phyloP scores from a whole-genome alignment of 2,329 filamentous ascomycete species.

The Phyllosticta citriasiana region DNA sequence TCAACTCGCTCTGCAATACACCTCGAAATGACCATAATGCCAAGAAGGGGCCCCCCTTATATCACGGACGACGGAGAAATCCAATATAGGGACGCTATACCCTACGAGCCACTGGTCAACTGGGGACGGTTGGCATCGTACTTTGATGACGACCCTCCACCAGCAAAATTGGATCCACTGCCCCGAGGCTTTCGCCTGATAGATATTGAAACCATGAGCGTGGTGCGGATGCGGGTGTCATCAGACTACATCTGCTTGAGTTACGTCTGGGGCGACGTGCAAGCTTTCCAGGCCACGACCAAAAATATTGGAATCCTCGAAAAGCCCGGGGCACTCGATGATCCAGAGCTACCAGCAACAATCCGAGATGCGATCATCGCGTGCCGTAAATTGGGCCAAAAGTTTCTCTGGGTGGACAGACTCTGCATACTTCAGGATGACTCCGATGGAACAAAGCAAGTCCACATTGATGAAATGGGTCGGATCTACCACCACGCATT shows the following conservation, averaged over 20 bases:
- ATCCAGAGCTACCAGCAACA: background rate
- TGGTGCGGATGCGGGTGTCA: background rate
- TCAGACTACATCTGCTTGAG: background rate
- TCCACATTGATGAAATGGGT: background rate
- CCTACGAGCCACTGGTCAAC: background rate
- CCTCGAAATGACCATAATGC: too few relatives aligned
- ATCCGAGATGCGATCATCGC: conserved; percentile 9
- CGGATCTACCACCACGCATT: background rate
- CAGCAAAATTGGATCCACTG: background rate
- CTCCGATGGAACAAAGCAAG: background rate
- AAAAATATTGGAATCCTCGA: background rate
- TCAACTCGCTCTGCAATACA: too few relatives aligned
- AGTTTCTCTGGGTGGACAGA: conserved; percentile 11
- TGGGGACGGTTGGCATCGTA: background rate
- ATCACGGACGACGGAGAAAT: too few relatives aligned
- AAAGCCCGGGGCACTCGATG: background rate
- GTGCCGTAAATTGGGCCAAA: background rate
- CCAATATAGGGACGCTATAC: too few relatives aligned
- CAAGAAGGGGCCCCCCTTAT: too few relatives aligned
- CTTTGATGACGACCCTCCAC: background rate
- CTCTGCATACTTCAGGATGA: conserved; percentile 9
- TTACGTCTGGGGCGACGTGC: background rate
- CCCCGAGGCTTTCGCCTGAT: background rate
- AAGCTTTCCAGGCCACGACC: background rate
- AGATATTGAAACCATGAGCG: background rate